Percentiles rank a stretch among this genome's conserved stretches.
phyloP scores from a whole-genome alignment of 2,329 filamentous ascomycete species.

The Colletotrichum chrysophilum region DNA sequence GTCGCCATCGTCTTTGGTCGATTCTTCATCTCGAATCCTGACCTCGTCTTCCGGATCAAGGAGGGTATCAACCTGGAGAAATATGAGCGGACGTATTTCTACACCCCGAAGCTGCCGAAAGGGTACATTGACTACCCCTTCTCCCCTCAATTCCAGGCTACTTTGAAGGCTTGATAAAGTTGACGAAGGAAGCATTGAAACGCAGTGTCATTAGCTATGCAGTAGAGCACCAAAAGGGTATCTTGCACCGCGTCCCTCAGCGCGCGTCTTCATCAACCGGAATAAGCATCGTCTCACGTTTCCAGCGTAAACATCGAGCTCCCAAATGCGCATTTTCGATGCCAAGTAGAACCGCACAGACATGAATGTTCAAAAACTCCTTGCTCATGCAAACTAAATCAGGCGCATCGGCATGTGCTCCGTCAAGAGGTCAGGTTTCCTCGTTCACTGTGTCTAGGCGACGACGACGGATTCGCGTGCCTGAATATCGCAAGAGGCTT shows the following conservation, averaged over 20 bases:
- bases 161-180: not conserved
- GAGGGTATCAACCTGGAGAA: constrained; percentile 28
- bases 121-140: constrained; percentile 30
- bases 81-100: constrained; percentile 33
- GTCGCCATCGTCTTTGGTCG: constrained; percentile 34
- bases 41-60: constrained; percentile 33
- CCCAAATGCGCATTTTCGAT: not conserved
- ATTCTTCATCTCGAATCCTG: constrained; percentile 40
- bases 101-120: constrained; percentile 25
- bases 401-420: not conserved
- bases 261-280: not conserved
- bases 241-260: not conserved
- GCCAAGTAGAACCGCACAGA: not conserved
- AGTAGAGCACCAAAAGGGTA: not conserved
- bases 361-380: not conserved
- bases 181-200: not conserved
- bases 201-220: not conserved
- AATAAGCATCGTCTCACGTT: not conserved
- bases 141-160: constrained; percentile 26
- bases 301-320: not conserved
- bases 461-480: not conserved
- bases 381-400: not conserved
- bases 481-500: not conserved
- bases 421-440: not conserved
- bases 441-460: constrained; percentile 12